A percentile compares a stretch with the other conserved stretches of the same genome.
These are phyloP conservation scores for Fusarium sp. DNA, from an alignment of 2,329 filamentous ascomycete genomes.

Conservation along the genomic window DNA sequence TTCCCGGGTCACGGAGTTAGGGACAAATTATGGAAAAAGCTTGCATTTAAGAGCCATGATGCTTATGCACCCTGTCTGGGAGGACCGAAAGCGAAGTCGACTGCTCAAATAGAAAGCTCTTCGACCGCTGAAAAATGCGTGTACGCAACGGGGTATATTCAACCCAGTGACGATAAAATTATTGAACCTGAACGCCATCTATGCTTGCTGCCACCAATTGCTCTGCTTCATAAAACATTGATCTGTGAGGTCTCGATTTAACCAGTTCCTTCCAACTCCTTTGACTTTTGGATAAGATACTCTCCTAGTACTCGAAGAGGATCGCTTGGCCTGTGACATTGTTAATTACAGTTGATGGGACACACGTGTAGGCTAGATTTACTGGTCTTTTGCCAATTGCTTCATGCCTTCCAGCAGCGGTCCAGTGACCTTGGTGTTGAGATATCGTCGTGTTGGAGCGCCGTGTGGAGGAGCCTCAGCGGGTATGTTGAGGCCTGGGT, in stretches of 20 bases:
- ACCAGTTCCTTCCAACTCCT: conserved; percentile 66
- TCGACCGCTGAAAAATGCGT: conserved; percentile 49
- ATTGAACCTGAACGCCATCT: conserved; percentile 46
- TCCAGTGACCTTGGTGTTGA: conserved; percentile 78
- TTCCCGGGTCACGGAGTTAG: conserved; percentile 60
- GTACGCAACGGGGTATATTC: conserved; percentile 46
- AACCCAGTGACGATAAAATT: conserved; percentile 42
- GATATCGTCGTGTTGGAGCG: conserved; percentile 75
- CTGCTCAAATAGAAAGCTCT: conserved; percentile 54
- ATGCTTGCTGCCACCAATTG: conserved; percentile 28
- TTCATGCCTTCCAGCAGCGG: conserved; percentile 81
- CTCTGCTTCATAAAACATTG: not conserved
- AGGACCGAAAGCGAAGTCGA: conserved; percentile 50
- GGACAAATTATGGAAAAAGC: conserved; percentile 55
- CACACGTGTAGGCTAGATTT: conserved; percentile 54
- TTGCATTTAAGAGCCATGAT: conserved; percentile 60
- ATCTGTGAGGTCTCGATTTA: conserved; percentile 29
- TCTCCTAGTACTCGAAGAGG: conserved; percentile 77
- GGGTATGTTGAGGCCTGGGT: conserved; percentile 66
- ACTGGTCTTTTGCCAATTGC: conserved; percentile 77
- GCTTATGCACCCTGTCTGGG: conserved; percentile 55
- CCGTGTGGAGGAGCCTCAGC: conserved; percentile 72
- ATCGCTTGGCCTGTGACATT: conserved; percentile 67
- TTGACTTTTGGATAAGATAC: conserved; percentile 75
- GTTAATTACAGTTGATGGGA: conserved; percentile 21